Evolutionary conservation across 192 early-diverging fungal genomes (phyloP), one percentile per base, ranked within the genome.

Genomic region (Backusella mclennaniae): DNA sequence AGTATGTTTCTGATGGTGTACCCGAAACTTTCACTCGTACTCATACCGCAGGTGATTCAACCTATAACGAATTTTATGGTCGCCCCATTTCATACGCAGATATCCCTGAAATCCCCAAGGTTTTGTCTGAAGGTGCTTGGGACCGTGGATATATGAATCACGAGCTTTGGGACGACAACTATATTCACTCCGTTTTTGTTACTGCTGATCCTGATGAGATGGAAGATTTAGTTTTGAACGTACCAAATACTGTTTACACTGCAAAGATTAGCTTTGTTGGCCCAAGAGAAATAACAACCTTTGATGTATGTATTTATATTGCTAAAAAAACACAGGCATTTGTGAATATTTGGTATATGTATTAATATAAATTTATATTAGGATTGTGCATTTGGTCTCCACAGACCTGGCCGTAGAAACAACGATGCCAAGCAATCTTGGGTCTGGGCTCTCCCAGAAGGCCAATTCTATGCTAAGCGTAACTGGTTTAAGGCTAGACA

Each of bases 341-440:
- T 8, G 15, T 67, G 6, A 39, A 4, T 26, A 33, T 33, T 33
- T 33, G 33, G 3, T 33, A 33, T 36, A 38, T 66, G 26, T 66
- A 41, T n/a, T 29, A 29, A 74, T 35, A 44, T 39, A 39, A 39
- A 33, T 3, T 33, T 56, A 17, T 21, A 38, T 67, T 29, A 85
- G 84, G 79, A 80, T n/a, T 76, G 78, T 29, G 14, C 35, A 14
- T 87, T 87, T 42, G 83, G 85, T 81, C 78, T 87, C 35, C 85
- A 87, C 66, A 77, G 80, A 29, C 73, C 83, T 35, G 85, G 85
- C 49, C 83, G 82, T 71, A 84, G 79, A 72, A 84, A 84, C 12
- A 87, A 87, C 71, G 82, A 87, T 42, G 81, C 85, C 68, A 87
- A 87, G 71, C 85, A 87, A 53, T 83, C 79, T 67, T 87, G 85